Percentiles rank a stretch among this genome's conserved stretches.
Conservation (phyloP, 2,329 filamentous ascomycete species). For the Claviceps quebecensis region DNA sequence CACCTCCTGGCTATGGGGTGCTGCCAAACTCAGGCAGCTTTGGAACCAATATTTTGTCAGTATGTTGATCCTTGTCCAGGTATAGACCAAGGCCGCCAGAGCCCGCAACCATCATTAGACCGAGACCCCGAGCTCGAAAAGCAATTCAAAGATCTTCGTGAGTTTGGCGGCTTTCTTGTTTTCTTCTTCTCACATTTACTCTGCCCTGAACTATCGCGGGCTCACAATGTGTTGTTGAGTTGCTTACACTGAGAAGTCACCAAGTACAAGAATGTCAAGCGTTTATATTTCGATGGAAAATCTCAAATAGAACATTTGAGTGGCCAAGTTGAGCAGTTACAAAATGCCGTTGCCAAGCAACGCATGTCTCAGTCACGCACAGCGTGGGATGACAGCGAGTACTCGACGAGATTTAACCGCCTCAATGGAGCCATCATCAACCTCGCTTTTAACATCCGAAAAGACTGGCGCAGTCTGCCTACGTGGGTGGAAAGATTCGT, state of each 20-base stretch:
- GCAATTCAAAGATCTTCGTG: constrained; percentile 43
- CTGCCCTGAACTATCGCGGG: neutral
- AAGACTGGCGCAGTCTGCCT: constrained; percentile 78
- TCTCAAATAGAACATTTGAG: constrained; percentile 80
- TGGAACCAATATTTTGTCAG: constrained; percentile 22
- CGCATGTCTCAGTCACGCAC: constrained; percentile 88
- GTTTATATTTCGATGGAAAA: constrained; percentile 93
- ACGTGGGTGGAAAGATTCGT: constrained; percentile 66
- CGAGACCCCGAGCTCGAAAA: constrained; percentile 36
- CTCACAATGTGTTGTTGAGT: neutral
- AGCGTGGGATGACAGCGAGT: constrained; percentile 89
- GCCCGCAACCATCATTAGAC: constrained; percentile 39
- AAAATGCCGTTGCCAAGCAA: constrained; percentile 95
- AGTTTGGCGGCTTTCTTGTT: constrained; percentile 10
- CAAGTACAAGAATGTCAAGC: constrained; percentile 97
- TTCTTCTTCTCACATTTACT: constrained; percentile 2
- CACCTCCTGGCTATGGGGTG: constrained; percentile 20
- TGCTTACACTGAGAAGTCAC: constrained; percentile 42
- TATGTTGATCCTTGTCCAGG: constrained; percentile 28
- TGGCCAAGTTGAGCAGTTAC: constrained; percentile 79
- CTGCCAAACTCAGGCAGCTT: constrained; percentile 25
- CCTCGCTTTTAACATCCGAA: constrained; percentile 87
- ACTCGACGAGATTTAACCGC: constrained; percentile 74
- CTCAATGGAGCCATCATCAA: constrained; percentile 92
- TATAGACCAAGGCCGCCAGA: constrained; percentile 37